Conservation (phyloP, 148 eudicot genomes). For the Chenopodium berlandieri region DNA sequence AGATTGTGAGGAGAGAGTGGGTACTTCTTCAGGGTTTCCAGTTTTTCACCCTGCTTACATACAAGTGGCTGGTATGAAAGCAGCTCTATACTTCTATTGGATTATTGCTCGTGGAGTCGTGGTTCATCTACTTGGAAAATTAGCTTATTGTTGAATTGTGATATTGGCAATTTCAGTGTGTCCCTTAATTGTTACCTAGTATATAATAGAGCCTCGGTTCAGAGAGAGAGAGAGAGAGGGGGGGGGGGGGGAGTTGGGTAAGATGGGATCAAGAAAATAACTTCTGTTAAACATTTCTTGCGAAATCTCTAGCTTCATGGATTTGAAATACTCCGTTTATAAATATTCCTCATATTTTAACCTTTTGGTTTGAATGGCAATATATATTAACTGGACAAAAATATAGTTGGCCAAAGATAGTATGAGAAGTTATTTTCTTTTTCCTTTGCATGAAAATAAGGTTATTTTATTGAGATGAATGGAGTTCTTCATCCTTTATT, state of each 20-base stretch:
- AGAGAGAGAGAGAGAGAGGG: not conserved
- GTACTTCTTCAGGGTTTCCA: too few species aligned
- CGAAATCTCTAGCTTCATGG: not conserved
- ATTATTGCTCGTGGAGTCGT: too few species aligned
- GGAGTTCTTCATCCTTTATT: not conserved
- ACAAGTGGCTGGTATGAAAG: too few species aligned
- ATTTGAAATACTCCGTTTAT: too few species aligned
- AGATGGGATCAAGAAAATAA: not conserved
- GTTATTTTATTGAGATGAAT: not conserved
- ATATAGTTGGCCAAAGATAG: not conserved
- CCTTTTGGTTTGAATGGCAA: not conserved
- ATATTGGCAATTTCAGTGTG: not conserved
- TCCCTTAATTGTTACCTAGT: not conserved
- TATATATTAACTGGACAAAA: not conserved
- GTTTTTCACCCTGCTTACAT: too few species aligned
- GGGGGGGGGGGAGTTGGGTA: not conserved
- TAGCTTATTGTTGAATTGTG: not conserved
- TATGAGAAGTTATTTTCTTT: not conserved
- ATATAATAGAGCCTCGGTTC: too few species aligned
- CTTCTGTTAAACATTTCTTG: not conserved
- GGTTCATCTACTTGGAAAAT: not conserved
- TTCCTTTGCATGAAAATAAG: too few species aligned
- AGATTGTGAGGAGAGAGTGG: too few species aligned
- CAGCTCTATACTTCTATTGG: too few species aligned
- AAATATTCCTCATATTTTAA: not conserved